A percentile compares a stretch with the other conserved stretches of the same genome.
phyloP scores from a whole-genome alignment of 345 rosid species.

The Lepidium sativum region DNA sequence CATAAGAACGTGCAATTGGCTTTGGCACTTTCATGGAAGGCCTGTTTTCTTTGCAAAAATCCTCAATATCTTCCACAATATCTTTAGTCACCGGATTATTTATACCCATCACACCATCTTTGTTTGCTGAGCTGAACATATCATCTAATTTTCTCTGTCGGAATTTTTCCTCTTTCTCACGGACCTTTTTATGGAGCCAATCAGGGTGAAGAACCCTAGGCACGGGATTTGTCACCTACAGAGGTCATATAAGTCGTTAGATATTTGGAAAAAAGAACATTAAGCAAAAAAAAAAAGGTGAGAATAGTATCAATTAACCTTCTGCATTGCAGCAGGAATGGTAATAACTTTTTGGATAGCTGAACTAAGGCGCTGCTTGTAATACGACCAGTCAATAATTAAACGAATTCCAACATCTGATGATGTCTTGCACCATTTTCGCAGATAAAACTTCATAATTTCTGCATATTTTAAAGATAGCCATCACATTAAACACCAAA shows the following conservation, averaged over 20 bases:
- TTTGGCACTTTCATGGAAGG: slow-evolving; percentile 41
- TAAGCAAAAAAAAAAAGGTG: neutral
- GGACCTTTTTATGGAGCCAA: slow-evolving; percentile 93
- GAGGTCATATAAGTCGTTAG: slow-evolving; percentile 15
- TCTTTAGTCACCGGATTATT: slow-evolving; percentile 26
- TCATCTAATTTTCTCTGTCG: slow-evolving; percentile 80
- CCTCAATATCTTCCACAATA: slow-evolving; percentile 66
- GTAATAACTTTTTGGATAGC: slow-evolving; percentile 89
- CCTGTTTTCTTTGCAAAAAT: slow-evolving; percentile 46
- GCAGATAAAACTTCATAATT: slow-evolving; percentile 60
- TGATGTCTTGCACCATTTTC: slow-evolving; percentile 90
- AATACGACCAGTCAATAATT: slow-evolving; percentile 90
- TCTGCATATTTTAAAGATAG: slow-evolving; percentile 38
- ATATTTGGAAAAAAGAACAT: slow-evolving; percentile 8
- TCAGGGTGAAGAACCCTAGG: slow-evolving; percentile 97
- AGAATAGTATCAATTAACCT: slow-evolving; percentile 41
- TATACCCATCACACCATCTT: slow-evolving; percentile 23
- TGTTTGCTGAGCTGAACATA: slow-evolving; percentile 41
- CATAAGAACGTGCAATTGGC: slow-evolving; percentile 60
- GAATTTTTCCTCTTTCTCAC: slow-evolving; percentile 84
- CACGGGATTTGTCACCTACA: slow-evolving; percentile 88
- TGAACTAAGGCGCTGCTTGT: slow-evolving; percentile 88
- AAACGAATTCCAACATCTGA: slow-evolving; percentile 66
- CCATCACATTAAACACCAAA: slow-evolving; percentile 13
- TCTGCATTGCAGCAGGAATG: slow-evolving; percentile 99